Percentiles rank a stretch among this genome's conserved stretches.
Evolutionary conservation across 805 yeast species (phyloP).

Genomic region (Myxozyma monticola): DNA sequence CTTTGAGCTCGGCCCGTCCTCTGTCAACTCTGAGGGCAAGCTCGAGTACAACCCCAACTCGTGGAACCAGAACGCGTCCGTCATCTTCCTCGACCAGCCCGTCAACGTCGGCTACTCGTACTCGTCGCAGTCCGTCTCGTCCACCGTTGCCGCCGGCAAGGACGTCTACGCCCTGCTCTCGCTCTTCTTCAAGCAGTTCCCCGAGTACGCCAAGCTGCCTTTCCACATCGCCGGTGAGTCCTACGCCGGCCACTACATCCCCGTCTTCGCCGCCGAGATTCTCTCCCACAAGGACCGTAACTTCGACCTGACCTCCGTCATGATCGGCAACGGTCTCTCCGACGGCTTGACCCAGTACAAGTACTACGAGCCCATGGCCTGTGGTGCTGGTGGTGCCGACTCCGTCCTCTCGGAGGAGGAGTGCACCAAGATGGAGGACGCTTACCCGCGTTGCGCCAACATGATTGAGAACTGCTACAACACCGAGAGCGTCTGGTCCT

Average conservation of each 20-base stretch:
- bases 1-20: constrained; percentile 89
- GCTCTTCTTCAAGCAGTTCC: constrained; percentile 80
- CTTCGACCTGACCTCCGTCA: constrained; percentile 69
- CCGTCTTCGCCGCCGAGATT: constrained; percentile 66
- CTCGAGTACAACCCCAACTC: constrained; percentile 80
- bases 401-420: constrained; percentile 75
- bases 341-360: constrained; percentile 78
- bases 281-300: constrained; percentile 47
- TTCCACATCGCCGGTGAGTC: constrained; percentile 92
- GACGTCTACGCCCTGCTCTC: constrained; percentile 85
- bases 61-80: constrained; percentile 90
- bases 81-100: constrained; percentile 91
- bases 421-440: constrained; percentile 66
- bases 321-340: constrained; percentile 92
- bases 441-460: constrained; percentile 74
- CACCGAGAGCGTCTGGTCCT: constrained; percentile 71
- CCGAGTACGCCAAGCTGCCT: constrained; percentile 53
- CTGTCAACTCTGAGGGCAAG: constrained; percentile 62
- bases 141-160: constrained; percentile 78
- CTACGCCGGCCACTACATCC: constrained; percentile 93
- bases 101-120: constrained; percentile 89
- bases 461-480: constrained; percentile 79
- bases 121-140: constrained; percentile 60
- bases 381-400: constrained; percentile 83
- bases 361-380: constrained; percentile 89